Evolutionary conservation across 164 flowering plant genomes (phyloP), one percentile per base, ranked within the genome.

Genomic region (Nelumbo lutea): DNA sequence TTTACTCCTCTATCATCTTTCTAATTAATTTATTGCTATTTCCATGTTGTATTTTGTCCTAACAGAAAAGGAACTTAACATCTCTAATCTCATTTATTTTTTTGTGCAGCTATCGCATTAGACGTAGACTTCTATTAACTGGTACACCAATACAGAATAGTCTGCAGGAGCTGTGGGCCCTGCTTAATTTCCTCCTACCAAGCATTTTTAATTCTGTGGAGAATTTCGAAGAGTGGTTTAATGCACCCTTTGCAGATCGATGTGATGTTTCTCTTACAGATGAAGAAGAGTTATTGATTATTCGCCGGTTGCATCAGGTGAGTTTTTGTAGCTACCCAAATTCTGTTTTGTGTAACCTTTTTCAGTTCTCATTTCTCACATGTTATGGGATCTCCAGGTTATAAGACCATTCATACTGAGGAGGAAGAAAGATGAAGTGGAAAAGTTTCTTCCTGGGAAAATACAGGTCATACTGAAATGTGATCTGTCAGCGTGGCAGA

Each of bases 141-240:
- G 99, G 99, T 41, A 96, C 99, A 61, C 99, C 99, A 7, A 96
- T 96, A 64, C 99, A 96, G 78, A 96, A 96, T 71, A 91, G 89
- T 74, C 76, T 96, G 67, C 96, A 96, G 76, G 99, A 96, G 75
- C 68, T 96, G 61, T 93, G 99, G 99, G 78, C 99, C 68, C 83
- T 96, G 60, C 97, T 96, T 50, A 96, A 96, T 76, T 93, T 96
- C 79, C 96, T 96, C 74, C 96, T 96, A 59, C 99, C 99, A 5
- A 84, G 72, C 72, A 93, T 96, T 61, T 96, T 96, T 70, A 93
- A 93, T 79, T 96, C 98, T 9, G 96, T 90, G 61, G 80, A 90
- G 61, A 90, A 96, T 75, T 96, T 96, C 71, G 96, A 91, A 81
- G 98, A 96, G 73, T 96, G 99, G 99, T 96, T 96, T 70, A 96